Conservation (phyloP, 2,329 filamentous ascomycete species). For the Fusarium ramigenum region DNA sequence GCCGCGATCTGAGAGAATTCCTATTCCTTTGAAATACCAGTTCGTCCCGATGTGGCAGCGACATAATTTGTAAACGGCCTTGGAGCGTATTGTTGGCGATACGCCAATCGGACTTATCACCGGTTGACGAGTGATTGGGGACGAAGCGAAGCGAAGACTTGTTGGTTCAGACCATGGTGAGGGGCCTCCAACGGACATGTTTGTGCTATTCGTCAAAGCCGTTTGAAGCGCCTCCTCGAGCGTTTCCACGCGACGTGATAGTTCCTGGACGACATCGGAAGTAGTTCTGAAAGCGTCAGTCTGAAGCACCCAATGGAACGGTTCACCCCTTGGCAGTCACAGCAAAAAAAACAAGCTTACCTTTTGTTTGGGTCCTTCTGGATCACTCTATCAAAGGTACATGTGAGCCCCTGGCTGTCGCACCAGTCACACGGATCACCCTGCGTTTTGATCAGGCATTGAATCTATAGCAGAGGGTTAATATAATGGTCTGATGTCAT, state of each 20-base stretch:
- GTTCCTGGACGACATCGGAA: constrained; percentile 29
- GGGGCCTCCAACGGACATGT: background rate
- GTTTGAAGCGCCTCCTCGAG: constrained; percentile 29
- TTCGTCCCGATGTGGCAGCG: constrained; percentile 29
- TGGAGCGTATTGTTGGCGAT: background rate
- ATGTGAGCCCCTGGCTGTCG: constrained; percentile 29
- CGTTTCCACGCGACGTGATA: constrained; percentile 31
- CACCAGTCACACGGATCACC: constrained; percentile 38
- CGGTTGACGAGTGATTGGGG: background rate
- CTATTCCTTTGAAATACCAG: constrained; percentile 35
- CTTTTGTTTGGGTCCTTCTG: constrained; percentile 33
- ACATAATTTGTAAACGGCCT: constrained; percentile 12
- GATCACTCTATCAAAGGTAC: constrained; percentile 37
- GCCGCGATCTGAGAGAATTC: constrained; percentile 22
- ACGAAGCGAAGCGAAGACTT: background rate
- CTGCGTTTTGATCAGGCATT: constrained; percentile 31
- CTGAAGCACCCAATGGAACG: background rate
- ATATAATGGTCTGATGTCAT: background rate
- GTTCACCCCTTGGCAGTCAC: background rate
- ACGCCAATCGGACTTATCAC: constrained; percentile 11
- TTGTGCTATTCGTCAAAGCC: constrained; percentile 4
- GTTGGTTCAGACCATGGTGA: constrained; percentile 19
- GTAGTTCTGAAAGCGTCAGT: constrained; percentile 16
- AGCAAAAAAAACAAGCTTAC: background rate
- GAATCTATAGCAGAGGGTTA: constrained; percentile 23